Base-by-base conservation (phyloP, 2,329 filamentous ascomycete genomes). In the Colletotrichum abscissum region DNA sequence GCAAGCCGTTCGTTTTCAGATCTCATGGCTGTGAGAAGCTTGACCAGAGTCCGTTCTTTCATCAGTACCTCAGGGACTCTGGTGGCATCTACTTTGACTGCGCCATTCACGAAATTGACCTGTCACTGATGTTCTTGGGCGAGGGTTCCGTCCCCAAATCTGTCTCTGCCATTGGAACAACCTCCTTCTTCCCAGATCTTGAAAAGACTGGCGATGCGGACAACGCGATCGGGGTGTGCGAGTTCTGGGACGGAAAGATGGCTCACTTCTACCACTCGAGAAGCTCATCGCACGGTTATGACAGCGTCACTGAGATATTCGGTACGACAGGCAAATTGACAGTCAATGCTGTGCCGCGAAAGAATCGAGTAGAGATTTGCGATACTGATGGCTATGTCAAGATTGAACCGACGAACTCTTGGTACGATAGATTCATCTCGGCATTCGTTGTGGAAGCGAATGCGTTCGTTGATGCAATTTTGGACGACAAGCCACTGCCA, bases 11-110 rank as follows among this genome's bases (percentile, higher is more conserved):
- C 35, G 35, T 38, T 5, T 38, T 38, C 14, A 38, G 35, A 7
- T 38, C 35, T 16, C 35, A 38, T 38, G 35, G 35, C 14, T 38
- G 35, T 80, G 91, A 93, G 81, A 92, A 90, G 79, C 86, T 89
- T 66, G 90, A 92, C 72, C 88, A 90, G 0, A 86, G 85, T 52
- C 28, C 5, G 16, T 38, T 38, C 35, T 38, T 38, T 16, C 35
- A 38, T 38, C 35, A 38, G 14, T 38, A 38, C 14, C 35, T 38
- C 14, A 38, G 14, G 14, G 2, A 38, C 14, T 38, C 35, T 12
- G 35, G 35, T 16, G 35, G 35, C 14, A 38, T 38, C 35, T 38
- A 38, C 14, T 38, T 38, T 16, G 35, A 38, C 35, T 38, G 35
- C 14, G 35, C 35, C 14, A 38, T 38, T 5, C 35, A 38, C 35